These are phyloP conservation scores for Penicillium canescens DNA, from an alignment of 495 filamentous ascomycete genomes.

Conservation along the genomic window DNA sequence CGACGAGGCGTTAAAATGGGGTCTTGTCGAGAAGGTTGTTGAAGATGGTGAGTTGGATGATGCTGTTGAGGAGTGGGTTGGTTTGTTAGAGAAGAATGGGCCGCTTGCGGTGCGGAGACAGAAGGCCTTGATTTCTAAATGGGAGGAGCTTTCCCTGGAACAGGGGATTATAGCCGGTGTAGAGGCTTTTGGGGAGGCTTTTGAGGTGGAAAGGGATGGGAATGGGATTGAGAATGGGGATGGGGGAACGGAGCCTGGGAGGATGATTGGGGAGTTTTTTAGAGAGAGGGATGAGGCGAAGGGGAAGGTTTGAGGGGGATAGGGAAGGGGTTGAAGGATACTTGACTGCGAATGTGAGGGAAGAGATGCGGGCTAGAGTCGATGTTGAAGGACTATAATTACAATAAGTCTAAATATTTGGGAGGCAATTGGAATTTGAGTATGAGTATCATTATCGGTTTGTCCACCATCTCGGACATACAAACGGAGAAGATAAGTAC, in stretches of 20 bases:
- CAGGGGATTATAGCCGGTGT: slow-evolving; percentile 20
- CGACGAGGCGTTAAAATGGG: slow-evolving; percentile 23
- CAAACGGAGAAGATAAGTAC: background rate
- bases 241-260: slow-evolving; percentile 13
- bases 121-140: slow-evolving; percentile 25
- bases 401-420: too few relatives aligned
- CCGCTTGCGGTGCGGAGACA: slow-evolving; percentile 22
- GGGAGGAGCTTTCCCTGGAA: slow-evolving; percentile 21
- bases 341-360: background rate
- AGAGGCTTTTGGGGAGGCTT: slow-evolving; percentile 21
- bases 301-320: background rate
- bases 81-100: slow-evolving; percentile 26
- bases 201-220: background rate
- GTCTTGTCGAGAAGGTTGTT: slow-evolving; percentile 26
- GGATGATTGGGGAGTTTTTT: slow-evolving; percentile 24
- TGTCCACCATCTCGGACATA: background rate
- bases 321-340: background rate
- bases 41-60: slow-evolving; percentile 18
- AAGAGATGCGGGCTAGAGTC: too few relatives aligned
- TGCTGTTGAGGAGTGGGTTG: slow-evolving; percentile 23
- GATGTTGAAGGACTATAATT: too few relatives aligned
- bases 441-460: background rate
- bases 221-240: background rate
- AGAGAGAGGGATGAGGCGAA: slow-evolving; percentile 1
- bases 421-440: too few relatives aligned